Conservation (phyloP, 768 basidiomycete species). For the Rhizopogon vinicolor region DNA sequence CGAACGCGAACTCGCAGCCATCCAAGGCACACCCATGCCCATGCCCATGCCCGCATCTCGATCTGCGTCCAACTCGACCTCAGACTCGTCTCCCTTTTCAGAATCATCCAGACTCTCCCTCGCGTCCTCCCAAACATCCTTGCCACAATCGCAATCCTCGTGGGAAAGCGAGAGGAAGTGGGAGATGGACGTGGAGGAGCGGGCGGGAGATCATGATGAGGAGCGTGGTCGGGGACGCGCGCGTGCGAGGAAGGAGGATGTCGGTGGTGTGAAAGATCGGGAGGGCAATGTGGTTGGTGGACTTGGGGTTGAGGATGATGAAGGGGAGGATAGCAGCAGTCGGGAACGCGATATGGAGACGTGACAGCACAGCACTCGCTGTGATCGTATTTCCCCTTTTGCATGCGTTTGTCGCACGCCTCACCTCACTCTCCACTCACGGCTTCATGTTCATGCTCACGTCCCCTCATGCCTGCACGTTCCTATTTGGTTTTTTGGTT, state of each 20-base stretch:
- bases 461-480: not conserved
- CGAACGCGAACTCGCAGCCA: slow-evolving; percentile 23
- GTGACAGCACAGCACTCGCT: not conserved
- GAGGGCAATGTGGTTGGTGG: not conserved
- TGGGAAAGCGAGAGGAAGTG: not conserved
- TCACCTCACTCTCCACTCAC: too few species aligned
- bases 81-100: not conserved
- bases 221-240: not conserved
- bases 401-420: too few species aligned
- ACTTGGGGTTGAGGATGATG: not conserved
- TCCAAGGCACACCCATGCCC: slow-evolving; percentile 8
- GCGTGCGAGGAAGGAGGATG: not conserved
- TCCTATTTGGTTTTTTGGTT: not conserved
- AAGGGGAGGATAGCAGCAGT: not conserved
- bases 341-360: not conserved
- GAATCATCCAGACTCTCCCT: not conserved
- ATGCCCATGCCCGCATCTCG: not conserved
- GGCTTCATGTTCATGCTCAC: not conserved
- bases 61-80: not conserved
- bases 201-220: not conserved
- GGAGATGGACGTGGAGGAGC: not conserved
- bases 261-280: not conserved
- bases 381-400: too few species aligned
- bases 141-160: not conserved
- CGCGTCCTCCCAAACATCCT: not conserved